These are phyloP conservation scores for Hypseocharis bilobata DNA, from an alignment of 441 rosid species.

Conservation along the genomic window DNA sequence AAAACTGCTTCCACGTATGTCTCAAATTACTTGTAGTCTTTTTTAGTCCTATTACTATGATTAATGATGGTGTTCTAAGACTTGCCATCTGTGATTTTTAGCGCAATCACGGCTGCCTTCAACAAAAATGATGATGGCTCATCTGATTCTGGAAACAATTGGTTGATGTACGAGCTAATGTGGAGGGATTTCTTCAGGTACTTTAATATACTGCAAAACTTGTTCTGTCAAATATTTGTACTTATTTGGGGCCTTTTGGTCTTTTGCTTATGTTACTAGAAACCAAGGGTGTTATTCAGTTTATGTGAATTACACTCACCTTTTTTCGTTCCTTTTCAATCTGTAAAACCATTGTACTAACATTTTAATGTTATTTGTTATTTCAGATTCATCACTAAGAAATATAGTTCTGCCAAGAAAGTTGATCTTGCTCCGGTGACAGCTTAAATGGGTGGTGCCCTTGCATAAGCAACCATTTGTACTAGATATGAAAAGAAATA, in stretches of 20 bases:
- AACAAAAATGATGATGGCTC: slow-evolving; percentile 34
- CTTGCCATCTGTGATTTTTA: slow-evolving; percentile 23
- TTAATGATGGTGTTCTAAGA: neutral
- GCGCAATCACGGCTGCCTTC: slow-evolving; percentile 43
- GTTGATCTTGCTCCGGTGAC: slow-evolving; percentile 66
- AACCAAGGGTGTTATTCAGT: too few relatives aligned
- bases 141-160: slow-evolving; percentile 56
- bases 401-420: slow-evolving; percentile 56
- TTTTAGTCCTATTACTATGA: neutral
- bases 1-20: slow-evolving; percentile 53
- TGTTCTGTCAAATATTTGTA: too few relatives aligned
- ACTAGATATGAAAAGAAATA: too few relatives aligned
- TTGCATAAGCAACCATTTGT: slow-evolving; percentile 61
- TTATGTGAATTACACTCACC: too few relatives aligned
- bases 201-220: neutral
- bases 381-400: slow-evolving; percentile 81
- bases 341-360: neutral
- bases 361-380: neutral
- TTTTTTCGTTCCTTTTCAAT: too few relatives aligned
- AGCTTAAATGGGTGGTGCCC: slow-evolving; percentile 53
- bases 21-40: neutral
- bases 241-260: too few relatives aligned
- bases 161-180: slow-evolving; percentile 78
- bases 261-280: too few relatives aligned
- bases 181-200: slow-evolving; percentile 99